These are phyloP conservation scores for Serendipita sp. DNA, from an alignment of 768 basidiomycete species.

Conservation along the genomic window DNA sequence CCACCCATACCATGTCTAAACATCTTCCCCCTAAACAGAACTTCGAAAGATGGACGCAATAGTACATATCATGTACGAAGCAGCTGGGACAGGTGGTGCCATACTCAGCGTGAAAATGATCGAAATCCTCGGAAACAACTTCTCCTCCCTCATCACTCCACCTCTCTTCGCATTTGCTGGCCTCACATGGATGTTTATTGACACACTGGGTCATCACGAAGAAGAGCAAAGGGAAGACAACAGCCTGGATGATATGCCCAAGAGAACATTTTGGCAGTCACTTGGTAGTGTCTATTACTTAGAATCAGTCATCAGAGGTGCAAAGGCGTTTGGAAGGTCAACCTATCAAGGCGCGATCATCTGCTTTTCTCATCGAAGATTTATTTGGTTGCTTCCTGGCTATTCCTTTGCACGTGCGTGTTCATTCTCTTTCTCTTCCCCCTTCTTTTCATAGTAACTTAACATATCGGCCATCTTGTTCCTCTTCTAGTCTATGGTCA, in stretches of 20 bases:
- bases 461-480: not conserved
- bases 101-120: constrained; percentile 16
- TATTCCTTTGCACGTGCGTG: not conserved
- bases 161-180: constrained; percentile 15
- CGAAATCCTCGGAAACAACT: constrained; percentile 16
- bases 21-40: not conserved
- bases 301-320: not conserved
- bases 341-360: not conserved
- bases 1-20: not conserved
- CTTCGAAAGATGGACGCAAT: constrained; percentile 15
- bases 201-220: not conserved
- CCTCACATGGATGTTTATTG: constrained; percentile 12
- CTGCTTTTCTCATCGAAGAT: constrained; percentile 8
- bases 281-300: not conserved
- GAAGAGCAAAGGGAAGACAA: not conserved
- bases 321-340: not conserved
- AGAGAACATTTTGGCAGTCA: not conserved
- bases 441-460: not conserved
- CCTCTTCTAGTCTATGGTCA: constrained; percentile 9
- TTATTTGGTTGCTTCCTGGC: constrained; percentile 14
- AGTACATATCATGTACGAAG: constrained; percentile 16
- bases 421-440: not conserved
- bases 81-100: constrained; percentile 18
- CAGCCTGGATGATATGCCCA: not conserved
- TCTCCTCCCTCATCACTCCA: constrained; percentile 13